Percentiles rank a stretch among this genome's conserved stretches.
These are phyloP conservation scores for Gigaspora rosea DNA, from an alignment of 192 early-diverging fungal genomes.

Conservation along the genomic window DNA sequence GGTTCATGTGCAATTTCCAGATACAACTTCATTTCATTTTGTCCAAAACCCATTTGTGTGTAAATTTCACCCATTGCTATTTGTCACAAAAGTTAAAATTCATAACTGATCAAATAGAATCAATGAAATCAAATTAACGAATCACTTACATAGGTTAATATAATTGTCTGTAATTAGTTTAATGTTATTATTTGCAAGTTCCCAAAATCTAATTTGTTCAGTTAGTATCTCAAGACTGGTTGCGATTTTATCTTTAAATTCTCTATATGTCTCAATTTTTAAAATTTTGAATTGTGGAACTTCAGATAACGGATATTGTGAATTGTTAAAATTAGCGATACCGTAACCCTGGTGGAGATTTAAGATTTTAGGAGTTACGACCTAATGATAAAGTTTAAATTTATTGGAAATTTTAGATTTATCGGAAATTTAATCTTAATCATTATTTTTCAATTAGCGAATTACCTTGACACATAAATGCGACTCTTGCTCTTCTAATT, in stretches of 20 bases:
- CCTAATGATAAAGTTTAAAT: constrained; percentile 30
- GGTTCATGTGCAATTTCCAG: constrained; percentile 39
- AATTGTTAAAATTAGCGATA: constrained; percentile 72
- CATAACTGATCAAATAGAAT: background rate
- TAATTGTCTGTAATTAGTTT: constrained; percentile 65
- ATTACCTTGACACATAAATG: constrained; percentile 64
- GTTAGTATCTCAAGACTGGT: background rate
- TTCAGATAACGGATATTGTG: constrained; percentile 34
- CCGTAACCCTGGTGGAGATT: constrained; percentile 81
- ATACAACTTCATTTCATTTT: constrained; percentile 43
- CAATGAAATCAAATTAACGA: background rate
- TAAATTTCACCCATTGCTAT: constrained; percentile 43
- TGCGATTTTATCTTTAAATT: too few species aligned
- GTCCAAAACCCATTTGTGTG: constrained; percentile 35
- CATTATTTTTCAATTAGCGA: background rate
- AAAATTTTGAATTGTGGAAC: constrained; percentile 47
- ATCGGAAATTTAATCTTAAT: too few species aligned
- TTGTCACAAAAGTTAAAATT: background rate
- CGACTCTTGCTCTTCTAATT: constrained; percentile 68
- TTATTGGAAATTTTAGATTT: background rate
- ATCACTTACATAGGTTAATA: constrained; percentile 45
- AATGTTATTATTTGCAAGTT: constrained; percentile 85
- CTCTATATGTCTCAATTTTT: constrained; percentile 55
- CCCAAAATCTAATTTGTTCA: constrained; percentile 77
- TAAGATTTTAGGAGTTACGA: constrained; percentile 72